Base-by-base conservation (phyloP, 306 rosid species). In the Dalbergia cultrata region DNA sequence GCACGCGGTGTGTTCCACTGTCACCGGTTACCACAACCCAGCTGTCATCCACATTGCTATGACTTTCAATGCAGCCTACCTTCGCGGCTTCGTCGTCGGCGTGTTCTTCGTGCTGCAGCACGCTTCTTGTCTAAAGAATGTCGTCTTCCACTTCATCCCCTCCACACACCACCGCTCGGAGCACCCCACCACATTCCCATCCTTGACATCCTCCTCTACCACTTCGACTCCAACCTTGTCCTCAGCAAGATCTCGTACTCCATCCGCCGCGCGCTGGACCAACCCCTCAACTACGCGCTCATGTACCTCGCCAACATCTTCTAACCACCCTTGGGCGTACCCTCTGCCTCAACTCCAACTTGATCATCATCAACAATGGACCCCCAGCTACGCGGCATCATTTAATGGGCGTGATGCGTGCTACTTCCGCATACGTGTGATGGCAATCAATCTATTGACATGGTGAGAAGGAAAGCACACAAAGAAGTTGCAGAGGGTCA, bases 401-500 rank as follows among this genome's bases (percentile, higher is more conserved):
- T 80, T 94, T 64, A 52, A 72, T 37, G 89, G 92, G 5, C 88
- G 93, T 33, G 83, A 11, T 4, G 83, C 97, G 7, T 94, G 96
- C 57, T 94, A 94, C 45, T 94, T 94, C 88, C 92, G 92, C 90
- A 94, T 97, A 0, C 97, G 98, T 2, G 98, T 94, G 26, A 94
- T 94, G 98, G 98, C 92, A 63, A 94, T 94, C 62, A 97, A 94
- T 84, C 71, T 94, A 43, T 73, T n/a, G 78, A 61, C 22, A 92
- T 97, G 98, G 92, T 94, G 98, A n/a, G n/a, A n/a, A n/a, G n/a
- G n/a, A n/a, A n/a, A n/a, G n/a, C n/a, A n/a, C n/a, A n/a, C n/a
- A n/a, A n/a, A n/a, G n/a, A n/a, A n/a, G n/a, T n/a, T n/a, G n/a
- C n/a, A n/a, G n/a, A n/a, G n/a, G n/a, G n/a, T n/a, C n/a, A n/a